Percentiles rank a stretch among this genome's conserved stretches.
Evolutionary conservation across 306 rosid genomes (phyloP).

Genomic region (Castanea sativa): DNA sequence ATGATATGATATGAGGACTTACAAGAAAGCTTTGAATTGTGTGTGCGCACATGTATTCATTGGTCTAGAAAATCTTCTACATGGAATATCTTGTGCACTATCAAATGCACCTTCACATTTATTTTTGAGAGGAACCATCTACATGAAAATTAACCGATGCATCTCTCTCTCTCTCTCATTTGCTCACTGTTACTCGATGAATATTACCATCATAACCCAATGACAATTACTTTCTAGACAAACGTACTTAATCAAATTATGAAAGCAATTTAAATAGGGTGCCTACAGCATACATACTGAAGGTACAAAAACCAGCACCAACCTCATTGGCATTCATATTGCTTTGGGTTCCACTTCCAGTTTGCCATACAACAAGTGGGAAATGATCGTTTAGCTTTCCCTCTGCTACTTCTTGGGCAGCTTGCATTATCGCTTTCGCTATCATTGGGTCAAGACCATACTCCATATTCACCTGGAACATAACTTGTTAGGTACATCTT

Average conservation of each 20-base stretch:
- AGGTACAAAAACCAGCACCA: not conserved
- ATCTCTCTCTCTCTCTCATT: not conserved
- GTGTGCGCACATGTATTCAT: not conserved
- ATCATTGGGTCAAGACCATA: constrained; percentile 85
- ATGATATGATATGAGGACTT: not conserved
- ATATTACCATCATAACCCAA: not conserved
- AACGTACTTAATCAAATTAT: not conserved
- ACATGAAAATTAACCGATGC: not conserved
- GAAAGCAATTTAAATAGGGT: not conserved
- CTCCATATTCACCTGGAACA: constrained; percentile 76
- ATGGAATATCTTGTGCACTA: not conserved
- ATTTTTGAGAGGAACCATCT: not conserved
- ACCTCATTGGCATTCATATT: constrained; percentile 99
- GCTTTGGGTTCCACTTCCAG: constrained; percentile 99
- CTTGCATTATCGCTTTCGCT: constrained; percentile 87
- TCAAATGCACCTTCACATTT: not conserved
- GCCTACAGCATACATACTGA: not conserved
- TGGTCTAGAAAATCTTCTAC: not conserved
- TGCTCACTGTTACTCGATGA: not conserved
- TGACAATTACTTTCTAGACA: not conserved
- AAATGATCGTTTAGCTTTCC: constrained; percentile 93
- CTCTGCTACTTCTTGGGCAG: constrained; percentile 96
- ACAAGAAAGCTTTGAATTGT: not conserved
- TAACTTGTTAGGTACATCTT: not conserved
- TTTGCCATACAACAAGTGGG: constrained; percentile 99